These are phyloP conservation scores for Phanerochaete carnosa DNA, from an alignment of 768 basidiomycete genomes.

Conservation along the genomic window DNA sequence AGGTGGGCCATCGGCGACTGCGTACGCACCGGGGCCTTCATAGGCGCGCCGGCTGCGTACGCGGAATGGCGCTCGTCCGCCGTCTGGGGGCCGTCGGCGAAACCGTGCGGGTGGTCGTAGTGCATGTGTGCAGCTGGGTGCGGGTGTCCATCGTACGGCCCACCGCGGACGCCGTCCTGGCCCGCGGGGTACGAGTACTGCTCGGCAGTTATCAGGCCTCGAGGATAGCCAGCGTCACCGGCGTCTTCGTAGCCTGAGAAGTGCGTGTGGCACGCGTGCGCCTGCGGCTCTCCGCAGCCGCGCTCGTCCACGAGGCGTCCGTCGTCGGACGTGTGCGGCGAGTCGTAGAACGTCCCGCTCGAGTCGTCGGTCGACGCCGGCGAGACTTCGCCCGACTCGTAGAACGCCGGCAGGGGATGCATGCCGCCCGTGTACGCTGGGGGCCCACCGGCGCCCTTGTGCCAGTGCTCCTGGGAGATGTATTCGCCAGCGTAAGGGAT, in stretches of 20 bases:
- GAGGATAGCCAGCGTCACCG: neutral
- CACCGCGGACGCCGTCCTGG: neutral
- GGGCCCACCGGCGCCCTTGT: neutral
- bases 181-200: neutral
- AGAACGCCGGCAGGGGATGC: neutral
- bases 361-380: conserved; percentile 7
- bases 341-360: conserved; percentile 8
- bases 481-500: conserved; percentile 2
- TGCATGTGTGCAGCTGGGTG: neutral
- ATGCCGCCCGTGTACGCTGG: neutral
- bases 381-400: conserved; percentile 11
- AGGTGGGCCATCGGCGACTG: conserved; percentile 14
- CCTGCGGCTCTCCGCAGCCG: neutral
- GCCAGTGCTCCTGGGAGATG: neutral
- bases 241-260: neutral
- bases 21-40: neutral
- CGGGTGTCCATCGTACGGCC: neutral
- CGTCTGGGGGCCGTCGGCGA: neutral
- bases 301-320: conserved; percentile 3
- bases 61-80: neutral
- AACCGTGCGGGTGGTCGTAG: neutral
- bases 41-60: neutral
- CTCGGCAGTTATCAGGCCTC: neutral
- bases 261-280: neutral
- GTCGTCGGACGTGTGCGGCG: conserved; percentile 2